phyloP scores from a whole-genome alignment of 164 flowering plant genomes.

The Tinospora cordifolia region DNA sequence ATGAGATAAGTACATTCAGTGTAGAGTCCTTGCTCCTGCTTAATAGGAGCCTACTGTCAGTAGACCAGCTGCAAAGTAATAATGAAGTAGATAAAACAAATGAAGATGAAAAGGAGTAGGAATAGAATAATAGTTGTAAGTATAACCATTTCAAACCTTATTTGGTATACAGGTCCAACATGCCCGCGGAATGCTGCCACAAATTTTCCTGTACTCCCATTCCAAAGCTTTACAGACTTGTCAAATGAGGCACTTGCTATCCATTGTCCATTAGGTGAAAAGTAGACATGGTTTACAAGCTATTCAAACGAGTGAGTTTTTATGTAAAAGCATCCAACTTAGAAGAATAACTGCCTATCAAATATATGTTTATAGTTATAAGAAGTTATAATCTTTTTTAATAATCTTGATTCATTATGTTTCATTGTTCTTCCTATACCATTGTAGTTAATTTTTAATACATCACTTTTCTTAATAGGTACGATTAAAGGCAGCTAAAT shows the following conservation, averaged over 20 bases:
- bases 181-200: constrained; percentile 93
- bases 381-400: no score
- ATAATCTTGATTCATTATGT: no score
- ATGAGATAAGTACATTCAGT: constrained; percentile 54
- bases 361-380: no score
- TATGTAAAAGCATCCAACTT: not conserved
- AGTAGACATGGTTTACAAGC: constrained; percentile 97
- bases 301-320: constrained; percentile 28
- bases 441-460: no score
- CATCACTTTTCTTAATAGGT: no score
- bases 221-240: constrained; percentile 92
- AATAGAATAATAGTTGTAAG: not conserved
- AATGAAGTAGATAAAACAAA: constrained; percentile 9
- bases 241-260: constrained; percentile 98
- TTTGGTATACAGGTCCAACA: constrained; percentile 97
- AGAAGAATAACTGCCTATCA: not conserved
- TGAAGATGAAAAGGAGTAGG: not conserved
- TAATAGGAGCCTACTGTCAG: constrained; percentile 93
- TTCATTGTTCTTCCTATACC: no score
- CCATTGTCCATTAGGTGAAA: constrained; percentile 99
- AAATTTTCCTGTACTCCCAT: constrained; percentile 78
- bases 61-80: constrained; percentile 78
- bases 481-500: no score
- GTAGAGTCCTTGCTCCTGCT: constrained; percentile 99
- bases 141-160: constrained; percentile 44